These are phyloP conservation scores for Diaporthe sp. DNA, from an alignment of 2,329 filamentous ascomycete species.

Conservation along the genomic window DNA sequence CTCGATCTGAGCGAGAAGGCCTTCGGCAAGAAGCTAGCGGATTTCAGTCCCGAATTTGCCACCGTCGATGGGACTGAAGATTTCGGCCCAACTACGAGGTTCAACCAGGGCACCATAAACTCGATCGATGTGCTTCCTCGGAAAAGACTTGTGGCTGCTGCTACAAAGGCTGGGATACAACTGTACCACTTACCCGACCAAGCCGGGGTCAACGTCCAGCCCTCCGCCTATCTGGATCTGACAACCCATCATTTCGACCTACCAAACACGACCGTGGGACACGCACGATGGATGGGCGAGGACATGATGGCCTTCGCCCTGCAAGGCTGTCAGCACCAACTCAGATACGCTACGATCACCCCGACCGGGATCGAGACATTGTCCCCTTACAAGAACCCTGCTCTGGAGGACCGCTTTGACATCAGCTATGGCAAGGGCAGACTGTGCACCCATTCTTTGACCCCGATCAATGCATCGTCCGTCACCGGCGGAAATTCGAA, in stretches of 20 bases:
- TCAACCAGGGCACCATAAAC: constrained; percentile 46
- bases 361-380: constrained; percentile 55
- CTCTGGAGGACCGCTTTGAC: constrained; percentile 40
- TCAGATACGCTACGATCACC: constrained; percentile 58
- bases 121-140: constrained; percentile 46
- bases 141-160: constrained; percentile 44
- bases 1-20: constrained; percentile 50
- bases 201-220: constrained; percentile 30
- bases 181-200: constrained; percentile 46
- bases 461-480: constrained; percentile 51
- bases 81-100: constrained; percentile 3
- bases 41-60: constrained; percentile 40
- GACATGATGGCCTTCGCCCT: constrained; percentile 58
- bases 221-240: constrained; percentile 39
- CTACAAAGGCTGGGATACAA: constrained; percentile 47
- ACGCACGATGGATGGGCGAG: constrained; percentile 57
- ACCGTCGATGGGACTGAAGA: not conserved
- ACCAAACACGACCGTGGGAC: constrained; percentile 39
- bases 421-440: constrained; percentile 40
- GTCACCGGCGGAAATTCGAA: constrained; percentile 47
- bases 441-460: constrained; percentile 53
- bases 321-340: constrained; percentile 52
- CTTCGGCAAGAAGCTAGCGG: constrained; percentile 45
- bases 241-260: constrained; percentile 29
- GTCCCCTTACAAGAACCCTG: constrained; percentile 46